phyloP scores from a whole-genome alignment of 2,329 filamentous ascomycete genomes.

The Aurifilum marmelostoma region DNA sequence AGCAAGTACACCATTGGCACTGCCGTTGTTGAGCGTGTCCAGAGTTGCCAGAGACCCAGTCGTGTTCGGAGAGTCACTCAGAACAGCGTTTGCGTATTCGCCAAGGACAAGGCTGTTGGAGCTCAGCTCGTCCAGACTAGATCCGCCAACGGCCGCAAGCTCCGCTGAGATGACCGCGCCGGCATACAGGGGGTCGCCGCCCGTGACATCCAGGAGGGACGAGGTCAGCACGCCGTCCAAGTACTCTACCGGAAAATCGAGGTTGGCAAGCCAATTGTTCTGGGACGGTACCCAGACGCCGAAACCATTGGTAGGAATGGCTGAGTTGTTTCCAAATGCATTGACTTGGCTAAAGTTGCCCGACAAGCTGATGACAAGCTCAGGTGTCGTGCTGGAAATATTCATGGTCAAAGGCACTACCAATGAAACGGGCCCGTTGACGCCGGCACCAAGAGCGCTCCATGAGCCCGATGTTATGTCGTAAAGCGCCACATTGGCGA shows the following conservation, averaged over 20 bases:
- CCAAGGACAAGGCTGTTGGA: slow-evolving; percentile 45
- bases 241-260: slow-evolving; percentile 65
- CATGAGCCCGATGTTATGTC: slow-evolving; percentile 70
- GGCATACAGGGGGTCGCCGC: slow-evolving; percentile 70
- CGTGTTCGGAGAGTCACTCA: slow-evolving; percentile 38
- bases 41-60: slow-evolving; percentile 49
- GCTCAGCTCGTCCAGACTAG: slow-evolving; percentile 54
- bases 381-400: slow-evolving; percentile 67
- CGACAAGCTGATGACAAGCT: slow-evolving; percentile 77
- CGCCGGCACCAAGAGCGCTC: slow-evolving; percentile 80
- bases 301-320: slow-evolving; percentile 71
- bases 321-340: slow-evolving; percentile 65
- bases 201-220: slow-evolving; percentile 65
- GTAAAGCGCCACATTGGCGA: slow-evolving; percentile 79
- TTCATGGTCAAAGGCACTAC: slow-evolving; percentile 82
- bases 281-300: slow-evolving; percentile 89
- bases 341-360: slow-evolving; percentile 78
- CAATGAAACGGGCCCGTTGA: slow-evolving; percentile 75
- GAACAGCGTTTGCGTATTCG: slow-evolving; percentile 61
- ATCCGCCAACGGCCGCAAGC: slow-evolving; percentile 73
- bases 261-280: slow-evolving; percentile 84
- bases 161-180: slow-evolving; percentile 81
- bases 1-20: slow-evolving; percentile 71
- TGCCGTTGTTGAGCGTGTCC: slow-evolving; percentile 43
- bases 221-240: slow-evolving; percentile 76